Evolutionary conservation across 2,329 filamentous ascomycete genomes (phyloP).

Genomic region (Trichoderma guizhouense): DNA sequence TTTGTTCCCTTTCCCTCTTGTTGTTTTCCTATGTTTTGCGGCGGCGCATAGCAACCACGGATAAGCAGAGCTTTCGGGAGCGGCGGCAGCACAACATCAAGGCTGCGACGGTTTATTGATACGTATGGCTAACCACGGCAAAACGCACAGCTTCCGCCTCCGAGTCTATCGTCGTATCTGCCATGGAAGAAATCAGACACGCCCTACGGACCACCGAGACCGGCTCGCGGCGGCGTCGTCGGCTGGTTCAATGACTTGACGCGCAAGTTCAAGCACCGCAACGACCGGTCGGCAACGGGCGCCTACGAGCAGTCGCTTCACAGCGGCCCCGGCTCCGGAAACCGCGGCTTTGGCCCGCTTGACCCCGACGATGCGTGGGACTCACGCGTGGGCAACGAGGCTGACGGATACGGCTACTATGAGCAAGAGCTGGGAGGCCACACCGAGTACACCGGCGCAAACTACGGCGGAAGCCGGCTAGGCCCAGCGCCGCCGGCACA

Average conservation of each 20-base stretch:
- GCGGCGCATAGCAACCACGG: neutral
- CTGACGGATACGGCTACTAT: conserved; percentile 67
- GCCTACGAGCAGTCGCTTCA: conserved; percentile 64
- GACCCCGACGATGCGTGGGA: conserved; percentile 89
- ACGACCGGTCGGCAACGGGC: conserved; percentile 63
- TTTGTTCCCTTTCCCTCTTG: neutral
- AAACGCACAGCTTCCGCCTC: conserved; percentile 61
- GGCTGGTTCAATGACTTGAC: conserved; percentile 72
- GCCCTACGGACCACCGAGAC: conserved; percentile 49
- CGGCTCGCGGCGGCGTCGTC: conserved; percentile 59
- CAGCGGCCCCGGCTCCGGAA: conserved; percentile 41
- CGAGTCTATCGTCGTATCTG: conserved; percentile 64
- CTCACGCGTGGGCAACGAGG: conserved; percentile 70
- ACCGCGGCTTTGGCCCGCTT: conserved; percentile 61
- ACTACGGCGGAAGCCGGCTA: conserved; percentile 49
- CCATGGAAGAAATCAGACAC: conserved; percentile 59
- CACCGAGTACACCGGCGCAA: conserved; percentile 35
- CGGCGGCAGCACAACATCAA: neutral
- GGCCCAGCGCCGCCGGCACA: conserved; percentile 32
- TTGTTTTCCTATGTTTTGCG: neutral
- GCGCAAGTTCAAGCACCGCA: conserved; percentile 60
- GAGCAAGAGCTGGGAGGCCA: conserved; percentile 62
- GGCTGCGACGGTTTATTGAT: neutral
- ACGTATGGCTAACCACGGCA: neutral
- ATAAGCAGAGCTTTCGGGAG: conserved; percentile 1